Conservation (phyloP, 2,329 filamentous ascomycete genomes). For the Botrytis pseudocinerea region DNA sequence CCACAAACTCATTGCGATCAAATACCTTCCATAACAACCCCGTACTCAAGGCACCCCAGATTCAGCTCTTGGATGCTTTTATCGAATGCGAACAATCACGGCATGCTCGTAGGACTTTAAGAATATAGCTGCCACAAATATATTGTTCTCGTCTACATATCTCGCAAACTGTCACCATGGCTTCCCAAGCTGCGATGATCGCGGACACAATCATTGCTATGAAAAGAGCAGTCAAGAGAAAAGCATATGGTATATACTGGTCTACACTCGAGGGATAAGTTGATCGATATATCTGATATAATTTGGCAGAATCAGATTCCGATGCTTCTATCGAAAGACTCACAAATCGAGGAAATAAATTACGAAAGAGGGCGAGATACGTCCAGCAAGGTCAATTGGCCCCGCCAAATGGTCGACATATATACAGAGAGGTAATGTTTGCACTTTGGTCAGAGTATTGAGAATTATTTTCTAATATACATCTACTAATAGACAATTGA, state of each 20-base stretch:
- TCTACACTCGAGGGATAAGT: conserved; percentile 29
- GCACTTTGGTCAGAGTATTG: neutral
- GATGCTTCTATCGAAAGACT: conserved; percentile 69
- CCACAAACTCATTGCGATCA: conserved; percentile 7
- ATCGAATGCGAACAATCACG: conserved; percentile 17
- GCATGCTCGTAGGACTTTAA: conserved; percentile 10
- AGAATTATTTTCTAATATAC: neutral
- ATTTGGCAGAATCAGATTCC: conserved; percentile 67
- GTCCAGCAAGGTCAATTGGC: conserved; percentile 70
- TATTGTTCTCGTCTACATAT: neutral
- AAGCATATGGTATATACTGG: conserved; percentile 57
- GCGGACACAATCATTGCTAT: conserved; percentile 67
- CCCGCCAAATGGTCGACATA: conserved; percentile 62
- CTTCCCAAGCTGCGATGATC: conserved; percentile 61
- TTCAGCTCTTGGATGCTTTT: conserved; percentile 2
- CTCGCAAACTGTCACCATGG: conserved; percentile 44
- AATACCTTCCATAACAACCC: conserved; percentile 8
- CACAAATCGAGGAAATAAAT: conserved; percentile 76
- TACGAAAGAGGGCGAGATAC: conserved; percentile 73
- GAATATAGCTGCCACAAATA: neutral
- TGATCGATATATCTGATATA: conserved; percentile 25
- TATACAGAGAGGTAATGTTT: conserved; percentile 66
- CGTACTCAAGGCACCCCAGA: conserved; percentile 16
- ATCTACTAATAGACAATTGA: conserved; percentile 60
- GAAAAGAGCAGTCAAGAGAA: conserved; percentile 67